Evolutionary conservation across 2,329 filamentous ascomycete genomes (phyloP).

Genomic region (Berkeleyomyces rouxiae): DNA sequence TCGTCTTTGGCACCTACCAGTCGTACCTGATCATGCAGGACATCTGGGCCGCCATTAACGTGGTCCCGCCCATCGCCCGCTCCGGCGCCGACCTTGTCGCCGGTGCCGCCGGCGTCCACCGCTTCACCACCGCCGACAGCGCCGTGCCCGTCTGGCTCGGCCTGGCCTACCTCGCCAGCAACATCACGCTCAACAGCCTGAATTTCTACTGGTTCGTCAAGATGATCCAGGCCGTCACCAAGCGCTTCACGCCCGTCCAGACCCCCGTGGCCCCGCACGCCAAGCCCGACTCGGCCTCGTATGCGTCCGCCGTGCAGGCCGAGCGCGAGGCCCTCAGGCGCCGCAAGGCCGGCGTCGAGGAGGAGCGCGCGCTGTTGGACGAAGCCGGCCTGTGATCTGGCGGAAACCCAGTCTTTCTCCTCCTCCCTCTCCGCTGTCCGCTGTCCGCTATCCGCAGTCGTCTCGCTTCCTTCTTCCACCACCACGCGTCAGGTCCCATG

Average conservation of each 20-base stretch:
- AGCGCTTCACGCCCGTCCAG: slow-evolving; percentile 42
- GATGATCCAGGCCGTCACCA: slow-evolving; percentile 67
- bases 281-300: not conserved
- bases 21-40: slow-evolving; percentile 54
- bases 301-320: slow-evolving; percentile 9
- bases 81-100: slow-evolving; percentile 26
- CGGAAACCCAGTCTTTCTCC: too few relatives aligned
- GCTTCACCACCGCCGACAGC: slow-evolving; percentile 31
- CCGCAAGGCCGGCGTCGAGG: slow-evolving; percentile 8
- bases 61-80: slow-evolving; percentile 7
- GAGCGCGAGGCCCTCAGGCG: slow-evolving; percentile 6
- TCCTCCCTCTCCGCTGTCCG: too few relatives aligned
- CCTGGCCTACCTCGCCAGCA: slow-evolving; percentile 49
- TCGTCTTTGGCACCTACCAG: slow-evolving; percentile 63
- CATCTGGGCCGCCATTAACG: slow-evolving; percentile 32
- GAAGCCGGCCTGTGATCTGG: slow-evolving; percentile 6
- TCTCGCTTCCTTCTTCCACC: too few relatives aligned
- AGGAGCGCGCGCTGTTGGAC: slow-evolving; percentile 5
- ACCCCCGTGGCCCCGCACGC: not conserved
- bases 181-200: slow-evolving; percentile 54
- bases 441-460: too few relatives aligned
- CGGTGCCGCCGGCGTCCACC: not conserved
- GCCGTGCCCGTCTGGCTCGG: slow-evolving; percentile 55
- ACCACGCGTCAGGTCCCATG: too few relatives aligned
- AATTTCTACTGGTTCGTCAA: slow-evolving; percentile 79